A percentile compares a stretch with the other conserved stretches of the same genome.
Conservation (phyloP, 257 asterid species). For the Solanum pinnatisectum region DNA sequence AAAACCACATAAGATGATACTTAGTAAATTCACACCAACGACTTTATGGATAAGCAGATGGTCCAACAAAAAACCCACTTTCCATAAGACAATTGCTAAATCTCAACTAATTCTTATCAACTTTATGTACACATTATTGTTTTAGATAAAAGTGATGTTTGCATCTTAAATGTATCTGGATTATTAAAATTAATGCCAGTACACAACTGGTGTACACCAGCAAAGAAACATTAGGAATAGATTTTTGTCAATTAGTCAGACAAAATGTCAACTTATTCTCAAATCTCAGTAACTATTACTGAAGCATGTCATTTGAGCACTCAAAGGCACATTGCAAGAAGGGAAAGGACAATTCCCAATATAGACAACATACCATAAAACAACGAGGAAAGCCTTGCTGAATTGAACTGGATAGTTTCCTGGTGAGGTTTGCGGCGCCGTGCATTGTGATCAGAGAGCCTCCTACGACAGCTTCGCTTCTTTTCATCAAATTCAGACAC, state of each 20-base stretch:
- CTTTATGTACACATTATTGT: neutral
- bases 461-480: slow-evolving; percentile 90
- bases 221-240: neutral
- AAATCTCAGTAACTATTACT: neutral
- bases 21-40: neutral
- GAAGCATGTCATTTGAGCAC: neutral
- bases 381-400: slow-evolving; percentile 47
- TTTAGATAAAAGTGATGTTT: neutral
- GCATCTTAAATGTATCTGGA: neutral
- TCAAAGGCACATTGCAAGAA: neutral
- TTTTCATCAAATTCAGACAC: slow-evolving; percentile 74
- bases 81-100: neutral
- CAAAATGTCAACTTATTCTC: neutral
- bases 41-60: neutral
- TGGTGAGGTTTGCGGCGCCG: slow-evolving; percentile 87
- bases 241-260: neutral
- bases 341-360: neutral
- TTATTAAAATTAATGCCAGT: neutral
- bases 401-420: slow-evolving; percentile 50
- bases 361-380: slow-evolving; percentile 47
- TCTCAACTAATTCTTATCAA: neutral
- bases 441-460: slow-evolving; percentile 91
- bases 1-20: neutral
- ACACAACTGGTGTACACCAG: neutral
- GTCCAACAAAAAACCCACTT: neutral